phyloP scores from a whole-genome alignment of 2,329 filamentous ascomycete genomes.

The Ophiostoma piceae region DNA sequence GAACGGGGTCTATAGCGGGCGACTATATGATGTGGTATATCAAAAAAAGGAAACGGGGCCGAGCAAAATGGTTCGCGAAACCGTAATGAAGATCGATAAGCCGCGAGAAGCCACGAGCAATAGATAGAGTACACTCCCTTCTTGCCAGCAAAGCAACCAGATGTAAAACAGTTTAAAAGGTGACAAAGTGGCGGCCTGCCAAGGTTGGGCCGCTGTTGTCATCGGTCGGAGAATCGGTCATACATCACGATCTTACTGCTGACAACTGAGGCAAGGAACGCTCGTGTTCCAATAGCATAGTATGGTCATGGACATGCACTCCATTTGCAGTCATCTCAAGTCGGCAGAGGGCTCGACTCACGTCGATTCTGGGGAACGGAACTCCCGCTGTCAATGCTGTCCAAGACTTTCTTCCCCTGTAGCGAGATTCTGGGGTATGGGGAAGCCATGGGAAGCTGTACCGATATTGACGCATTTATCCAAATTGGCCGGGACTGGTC shows the following conservation, averaged over 20 bases:
- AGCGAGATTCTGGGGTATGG: conserved; percentile 17
- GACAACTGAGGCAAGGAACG: neutral
- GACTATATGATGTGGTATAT: neutral
- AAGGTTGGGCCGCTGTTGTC: neutral
- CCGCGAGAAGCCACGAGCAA: neutral
- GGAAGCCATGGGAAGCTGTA: conserved; percentile 13
- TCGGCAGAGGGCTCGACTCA: neutral
- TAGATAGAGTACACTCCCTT: neutral
- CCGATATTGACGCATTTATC: conserved; percentile 17
- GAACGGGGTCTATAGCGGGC: neutral
- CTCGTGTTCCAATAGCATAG: neutral
- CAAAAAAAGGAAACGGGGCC: neutral
- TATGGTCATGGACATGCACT: neutral
- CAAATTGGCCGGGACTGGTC: conserved; percentile 15
- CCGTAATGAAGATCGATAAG: neutral
- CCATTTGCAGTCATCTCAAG: neutral
- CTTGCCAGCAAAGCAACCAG: neutral
- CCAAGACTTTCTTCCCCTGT: neutral
- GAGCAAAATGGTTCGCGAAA: neutral
- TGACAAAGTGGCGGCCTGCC: neutral
- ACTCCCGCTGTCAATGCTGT: neutral
- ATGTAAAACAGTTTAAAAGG: neutral
- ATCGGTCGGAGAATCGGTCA: neutral
- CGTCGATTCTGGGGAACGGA: neutral
- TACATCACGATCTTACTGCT: neutral